Evolutionary conservation across 345 rosid species (phyloP), one percentile per base, ranked within the genome.

Genomic region (Populus alba): DNA sequence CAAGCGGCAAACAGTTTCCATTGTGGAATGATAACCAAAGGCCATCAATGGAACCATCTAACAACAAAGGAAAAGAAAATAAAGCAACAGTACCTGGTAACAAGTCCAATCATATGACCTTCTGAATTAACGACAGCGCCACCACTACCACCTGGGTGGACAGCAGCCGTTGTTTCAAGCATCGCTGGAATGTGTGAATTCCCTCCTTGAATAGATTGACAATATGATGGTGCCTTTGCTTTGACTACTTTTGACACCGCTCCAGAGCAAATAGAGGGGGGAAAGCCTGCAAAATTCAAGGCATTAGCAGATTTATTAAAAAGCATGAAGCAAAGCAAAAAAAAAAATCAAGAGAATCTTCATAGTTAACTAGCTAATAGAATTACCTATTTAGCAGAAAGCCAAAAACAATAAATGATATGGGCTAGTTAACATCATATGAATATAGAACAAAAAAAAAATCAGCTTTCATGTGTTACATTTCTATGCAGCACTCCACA

Each of bases 161-260:
- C 95, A 74, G 98, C 89, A 85, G 99, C 97, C 3, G 98, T 96
- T 66, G 97, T 96, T 84, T 96, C 99, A 2, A 96, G 91, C 99
- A 94, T 96, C 38, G 88, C 95, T 4, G 98, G 95, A 78, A 86
- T 73, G n/a, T 73, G 76, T 68, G 81, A 81, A 47, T 77, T 77
- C 41, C 74, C 78, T 66, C 73, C 86, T 1, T 66, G 68, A 78
- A 71, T 29, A 47, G 89, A 85, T 80, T 77, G 83, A 71, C 77
- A 45, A 68, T 75, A 66, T 55, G 73, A 31, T 5, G 87, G 85
- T 75, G 66, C 79, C 80, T 87, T 87, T 73, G 88, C 79, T 71
- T 89, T 87, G 55, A 96, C 97, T 72, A 94, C 85, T 89, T 96
- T 96, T 70, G 98, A 83, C 29, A 96, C 90, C 77, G 91, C 93